Conservation (phyloP, 2,329 filamentous ascomycete species). For the Annulohypoxylon truncatum region DNA sequence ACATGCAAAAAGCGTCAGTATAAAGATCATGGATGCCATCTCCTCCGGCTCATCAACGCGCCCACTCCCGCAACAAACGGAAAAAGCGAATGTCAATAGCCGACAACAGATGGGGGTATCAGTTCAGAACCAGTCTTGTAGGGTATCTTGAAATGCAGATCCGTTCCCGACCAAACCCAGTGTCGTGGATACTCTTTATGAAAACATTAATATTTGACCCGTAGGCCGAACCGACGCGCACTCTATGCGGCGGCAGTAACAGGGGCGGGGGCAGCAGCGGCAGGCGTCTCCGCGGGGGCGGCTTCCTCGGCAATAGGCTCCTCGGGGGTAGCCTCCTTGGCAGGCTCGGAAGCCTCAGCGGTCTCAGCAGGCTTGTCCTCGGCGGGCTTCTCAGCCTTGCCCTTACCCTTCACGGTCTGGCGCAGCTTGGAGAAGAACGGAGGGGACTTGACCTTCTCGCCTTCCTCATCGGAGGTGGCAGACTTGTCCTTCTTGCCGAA, state of each 20-base stretch:
- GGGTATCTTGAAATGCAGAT: conserved; percentile 56
- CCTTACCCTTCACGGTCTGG: conserved; percentile 52
- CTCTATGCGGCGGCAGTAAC: conserved; percentile 52
- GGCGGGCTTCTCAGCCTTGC: conserved; percentile 48
- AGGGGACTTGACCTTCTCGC: conserved; percentile 66
- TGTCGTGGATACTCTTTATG: conserved; percentile 48
- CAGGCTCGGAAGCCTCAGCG: conserved; percentile 42
- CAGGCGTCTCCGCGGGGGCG: conserved; percentile 45
- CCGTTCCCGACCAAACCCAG: conserved; percentile 52
- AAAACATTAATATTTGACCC: conserved; percentile 47
- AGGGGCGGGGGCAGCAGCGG: conserved; percentile 45
- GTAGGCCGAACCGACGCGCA: conserved; percentile 36
- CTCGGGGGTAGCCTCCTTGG: conserved; percentile 33
- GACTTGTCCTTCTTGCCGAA: conserved; percentile 81
- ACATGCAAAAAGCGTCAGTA: conserved; percentile 51
- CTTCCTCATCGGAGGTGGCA: conserved; percentile 69
- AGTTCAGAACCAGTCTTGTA: conserved; percentile 51
- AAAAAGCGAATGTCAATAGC: conserved; percentile 39
- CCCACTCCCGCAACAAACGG: conserved; percentile 38
- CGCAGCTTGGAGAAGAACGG: conserved; percentile 69
- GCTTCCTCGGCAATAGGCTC: conserved; percentile 42
- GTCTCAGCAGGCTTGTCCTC: conserved; percentile 45
- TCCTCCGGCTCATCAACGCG: conserved; percentile 41
- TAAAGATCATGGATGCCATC: conserved; percentile 49
- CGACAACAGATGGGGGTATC: conserved; percentile 50